Percentiles rank a stretch among this genome's conserved stretches.
These are phyloP conservation scores for Psilocybe cubensis DNA, from an alignment of 768 basidiomycete species.

Conservation along the genomic window DNA sequence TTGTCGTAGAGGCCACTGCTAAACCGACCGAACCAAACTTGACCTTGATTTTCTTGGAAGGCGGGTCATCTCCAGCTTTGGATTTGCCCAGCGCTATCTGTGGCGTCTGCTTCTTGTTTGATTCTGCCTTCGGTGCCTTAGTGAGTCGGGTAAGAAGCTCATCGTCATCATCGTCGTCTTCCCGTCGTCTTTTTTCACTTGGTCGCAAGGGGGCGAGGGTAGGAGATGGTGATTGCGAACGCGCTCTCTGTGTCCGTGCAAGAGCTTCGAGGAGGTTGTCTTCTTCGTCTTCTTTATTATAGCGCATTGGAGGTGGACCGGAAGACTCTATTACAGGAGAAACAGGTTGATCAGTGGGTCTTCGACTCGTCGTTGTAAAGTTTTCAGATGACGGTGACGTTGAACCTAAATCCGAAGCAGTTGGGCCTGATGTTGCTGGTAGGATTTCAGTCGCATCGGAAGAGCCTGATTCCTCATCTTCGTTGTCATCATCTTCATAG, in stretches of 20 bases:
- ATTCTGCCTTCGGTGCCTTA: constrained; percentile 60
- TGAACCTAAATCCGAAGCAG: constrained; percentile 17
- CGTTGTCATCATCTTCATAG: constrained; percentile 79
- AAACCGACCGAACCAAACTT: constrained; percentile 59
- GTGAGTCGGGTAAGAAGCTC: constrained; percentile 64
- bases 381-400: constrained; percentile 9
- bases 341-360: constrained; percentile 30
- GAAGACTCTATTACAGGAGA: constrained; percentile 32
- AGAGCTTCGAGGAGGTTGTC: constrained; percentile 62
- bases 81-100: constrained; percentile 30
- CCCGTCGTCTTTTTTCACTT: constrained; percentile 72
- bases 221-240: constrained; percentile 42
- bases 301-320: constrained; percentile 50
- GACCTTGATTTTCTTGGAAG: constrained; percentile 73
- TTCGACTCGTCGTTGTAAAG: constrained; percentile 12
- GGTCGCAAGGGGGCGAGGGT: constrained; percentile 52
- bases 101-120: constrained; percentile 43
- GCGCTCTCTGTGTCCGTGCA: constrained; percentile 37
- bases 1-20: constrained; percentile 36
- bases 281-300: constrained; percentile 50
- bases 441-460: constrained; percentile 1
- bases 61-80: constrained; percentile 54
- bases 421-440: no score
- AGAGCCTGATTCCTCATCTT: constrained; percentile 52
- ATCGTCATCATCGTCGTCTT: constrained; percentile 76